Percentiles rank a stretch among this genome's conserved stretches.
phyloP scores from a whole-genome alignment of 2,329 filamentous ascomycete species.

The Diaporthe capsici region DNA sequence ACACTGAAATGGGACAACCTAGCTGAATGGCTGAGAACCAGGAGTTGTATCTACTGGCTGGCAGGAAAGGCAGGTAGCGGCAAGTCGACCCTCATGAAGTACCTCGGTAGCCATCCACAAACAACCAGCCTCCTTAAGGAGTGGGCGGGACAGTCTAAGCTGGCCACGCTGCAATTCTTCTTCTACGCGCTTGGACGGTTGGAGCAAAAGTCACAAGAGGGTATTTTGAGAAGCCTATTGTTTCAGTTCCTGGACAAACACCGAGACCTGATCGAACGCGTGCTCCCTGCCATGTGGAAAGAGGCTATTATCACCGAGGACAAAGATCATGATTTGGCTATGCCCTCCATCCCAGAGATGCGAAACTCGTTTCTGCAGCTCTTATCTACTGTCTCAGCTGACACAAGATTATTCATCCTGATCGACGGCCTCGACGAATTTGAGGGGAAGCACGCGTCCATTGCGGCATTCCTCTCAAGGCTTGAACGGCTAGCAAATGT shows the following conservation, averaged over 20 bases:
- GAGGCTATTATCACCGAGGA: neutral
- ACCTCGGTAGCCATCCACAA: neutral
- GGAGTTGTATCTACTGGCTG: neutral
- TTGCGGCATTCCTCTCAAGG: neutral
- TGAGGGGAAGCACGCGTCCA: neutral
- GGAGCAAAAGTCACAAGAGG: slow-evolving; percentile 14
- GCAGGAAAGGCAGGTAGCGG: slow-evolving; percentile 22
- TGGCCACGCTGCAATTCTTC: neutral
- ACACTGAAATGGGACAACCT: neutral
- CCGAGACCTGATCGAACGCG: neutral
- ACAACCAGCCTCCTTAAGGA: neutral
- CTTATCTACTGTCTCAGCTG: neutral
- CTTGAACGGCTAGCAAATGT: neutral
- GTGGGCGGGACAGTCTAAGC: neutral
- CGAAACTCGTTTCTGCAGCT: neutral
- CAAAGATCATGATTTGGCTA: neutral
- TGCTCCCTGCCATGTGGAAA: neutral
- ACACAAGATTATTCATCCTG: neutral
- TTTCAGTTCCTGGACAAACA: neutral
- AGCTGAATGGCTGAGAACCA: neutral
- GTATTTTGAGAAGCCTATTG: neutral
- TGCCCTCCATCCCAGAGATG: neutral
- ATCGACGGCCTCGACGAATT: slow-evolving; percentile 5
- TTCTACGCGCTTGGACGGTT: neutral
- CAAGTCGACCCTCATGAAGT: slow-evolving; percentile 29